phyloP scores from a whole-genome alignment of 495 filamentous ascomycete species.

The Talaromyces adpressus region DNA sequence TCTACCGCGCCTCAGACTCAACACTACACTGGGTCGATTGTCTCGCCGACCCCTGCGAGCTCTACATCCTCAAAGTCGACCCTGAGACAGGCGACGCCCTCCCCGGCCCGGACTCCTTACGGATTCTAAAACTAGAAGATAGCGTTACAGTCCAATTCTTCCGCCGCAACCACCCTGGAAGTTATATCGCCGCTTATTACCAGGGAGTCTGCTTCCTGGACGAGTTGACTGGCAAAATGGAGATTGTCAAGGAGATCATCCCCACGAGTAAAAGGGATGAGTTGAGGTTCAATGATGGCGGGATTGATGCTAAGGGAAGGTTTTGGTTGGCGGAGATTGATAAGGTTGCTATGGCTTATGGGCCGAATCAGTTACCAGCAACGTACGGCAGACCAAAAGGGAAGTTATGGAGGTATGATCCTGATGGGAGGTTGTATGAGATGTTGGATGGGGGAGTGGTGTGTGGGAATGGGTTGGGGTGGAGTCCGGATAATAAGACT shows the following conservation, averaged over 20 bases:
- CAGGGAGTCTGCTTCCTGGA: constrained; percentile 21
- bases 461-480: constrained; percentile 26
- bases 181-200: constrained; percentile 22
- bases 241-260: constrained; percentile 20
- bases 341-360: constrained; percentile 11
- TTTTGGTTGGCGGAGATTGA: constrained; percentile 23
- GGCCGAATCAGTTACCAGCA: constrained; percentile 8
- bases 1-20: constrained; percentile 18
- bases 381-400: constrained; percentile 16
- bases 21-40: constrained; percentile 24
- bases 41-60: constrained; percentile 14
- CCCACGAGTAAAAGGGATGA: constrained; percentile 14
- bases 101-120: constrained; percentile 5
- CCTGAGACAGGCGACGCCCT: constrained; percentile 12
- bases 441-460: constrained; percentile 19
- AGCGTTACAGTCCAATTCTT: constrained; percentile 19
- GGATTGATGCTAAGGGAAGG: constrained; percentile 18
- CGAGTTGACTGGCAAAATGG: constrained; percentile 16
- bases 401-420: constrained; percentile 27
- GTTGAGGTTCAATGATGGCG: constrained; percentile 20
- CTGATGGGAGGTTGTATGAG: constrained; percentile 19
- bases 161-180: constrained; percentile 17
- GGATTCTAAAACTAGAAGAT: constrained; percentile 14
- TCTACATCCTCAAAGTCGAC: constrained; percentile 20
- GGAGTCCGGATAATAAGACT: constrained; percentile 27